These are phyloP conservation scores for Bacidia gigantensis DNA, from an alignment of 495 filamentous ascomycete genomes.

Conservation along the genomic window DNA sequence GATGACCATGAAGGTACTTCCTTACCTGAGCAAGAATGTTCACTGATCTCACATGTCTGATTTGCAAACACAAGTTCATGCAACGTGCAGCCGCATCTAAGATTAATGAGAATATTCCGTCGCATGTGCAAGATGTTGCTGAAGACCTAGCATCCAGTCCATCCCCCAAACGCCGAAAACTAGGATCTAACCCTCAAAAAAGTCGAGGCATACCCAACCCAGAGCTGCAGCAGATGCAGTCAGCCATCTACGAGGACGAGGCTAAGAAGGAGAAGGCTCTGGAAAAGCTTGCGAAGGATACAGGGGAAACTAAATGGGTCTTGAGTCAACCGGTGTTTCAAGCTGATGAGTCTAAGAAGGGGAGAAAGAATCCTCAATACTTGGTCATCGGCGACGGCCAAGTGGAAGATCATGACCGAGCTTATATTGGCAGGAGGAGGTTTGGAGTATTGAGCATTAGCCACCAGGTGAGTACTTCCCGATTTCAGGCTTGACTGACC, in stretches of 20 bases:
- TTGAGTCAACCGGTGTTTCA: conserved; percentile 25
- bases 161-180: neutral
- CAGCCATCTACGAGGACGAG: conserved; percentile 63
- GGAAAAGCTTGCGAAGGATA: conserved; percentile 52
- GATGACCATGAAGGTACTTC: conserved; percentile 70
- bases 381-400: conserved; percentile 15
- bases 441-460: conserved; percentile 29
- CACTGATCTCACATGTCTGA: no score
- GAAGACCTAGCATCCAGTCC: neutral
- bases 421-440: conserved; percentile 27
- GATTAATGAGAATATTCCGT: no score
- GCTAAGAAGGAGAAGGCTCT: conserved; percentile 57
- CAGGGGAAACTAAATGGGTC: conserved; percentile 83
- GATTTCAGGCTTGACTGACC: neutral
- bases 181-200: conserved; percentile 30
- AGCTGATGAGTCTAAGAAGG: neutral
- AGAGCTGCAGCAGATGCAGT: conserved; percentile 41
- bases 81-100: conserved; percentile 64
- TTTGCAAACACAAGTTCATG: conserved; percentile 57
- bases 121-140: neutral
- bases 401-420: neutral
- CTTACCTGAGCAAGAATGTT: neutral
- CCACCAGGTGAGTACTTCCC: conserved; percentile 18
- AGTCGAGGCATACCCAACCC: conserved; percentile 31
- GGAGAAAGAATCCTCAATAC: conserved; percentile 7